Evolutionary conservation across 1,139 yeast genomes (phyloP), one percentile per base, ranked within the genome.

Genomic region (Sugiyamaella japonica): DNA sequence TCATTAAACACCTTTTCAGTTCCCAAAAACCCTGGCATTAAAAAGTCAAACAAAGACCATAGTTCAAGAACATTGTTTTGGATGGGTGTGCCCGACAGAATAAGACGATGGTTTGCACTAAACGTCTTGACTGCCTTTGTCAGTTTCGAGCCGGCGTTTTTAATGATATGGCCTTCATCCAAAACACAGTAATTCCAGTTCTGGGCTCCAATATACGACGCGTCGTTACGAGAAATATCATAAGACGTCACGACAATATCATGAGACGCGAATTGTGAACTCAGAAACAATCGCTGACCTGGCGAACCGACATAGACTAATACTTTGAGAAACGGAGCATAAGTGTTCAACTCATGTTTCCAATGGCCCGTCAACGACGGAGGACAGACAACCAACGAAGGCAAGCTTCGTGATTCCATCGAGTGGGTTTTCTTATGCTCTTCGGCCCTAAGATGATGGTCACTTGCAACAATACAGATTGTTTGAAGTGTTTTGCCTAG

Each of bases 1-100:
- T 91, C 98, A 65, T 91, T 95, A 75, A 95, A 95, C 45, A 86
- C 81, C 71, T 90, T 93, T 67, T 95, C 99, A 1, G 96, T 86
- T 15, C 99, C 99, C 64, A 95, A 76, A 69, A 93, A 95, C 1
- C 99, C 99, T 1, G 99, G 99, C 99, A 95, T 95, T 70, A 95
- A 77, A 70, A 90, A 95, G 70, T 95, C 99, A 76, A 95, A 95
- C 64, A 95, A 76, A 1, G 99, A 93, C 99, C 99, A 95, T 58
- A 95, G 75, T 69, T 95, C 99, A 48, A 95, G 78, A 1, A 95
- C 99, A 67, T 95, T 93, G 67, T 95, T 95, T 71, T 95, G 99
- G 65, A 95, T 93, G 25, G 99, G 99, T 0, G 99, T 95, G 64
- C 99, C 99, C 0, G 98, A 88, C 56, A 95, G 76, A 40, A 95